A percentile compares a stretch with the other conserved stretches of the same genome.
Conservation (phyloP, 2,329 filamentous ascomycete species). For the Chaetomiaceae sp. region DNA sequence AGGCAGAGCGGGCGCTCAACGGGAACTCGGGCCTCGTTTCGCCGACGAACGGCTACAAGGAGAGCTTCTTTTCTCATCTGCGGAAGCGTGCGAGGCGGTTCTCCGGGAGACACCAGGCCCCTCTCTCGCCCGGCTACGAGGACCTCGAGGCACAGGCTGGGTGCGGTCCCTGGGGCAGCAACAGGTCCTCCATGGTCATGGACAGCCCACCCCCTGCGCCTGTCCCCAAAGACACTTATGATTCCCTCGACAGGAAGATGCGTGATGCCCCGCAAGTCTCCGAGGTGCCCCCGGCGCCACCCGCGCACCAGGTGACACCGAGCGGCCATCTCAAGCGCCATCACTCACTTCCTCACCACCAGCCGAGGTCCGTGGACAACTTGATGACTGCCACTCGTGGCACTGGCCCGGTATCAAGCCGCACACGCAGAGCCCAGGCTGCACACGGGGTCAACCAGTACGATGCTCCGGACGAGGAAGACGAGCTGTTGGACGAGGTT, state of each 20-base stretch:
- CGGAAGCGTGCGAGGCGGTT: constrained; percentile 88
- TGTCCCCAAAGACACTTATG: constrained; percentile 51
- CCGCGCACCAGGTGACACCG: constrained; percentile 47
- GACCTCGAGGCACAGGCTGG: constrained; percentile 91
- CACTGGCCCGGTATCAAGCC: constrained; percentile 63
- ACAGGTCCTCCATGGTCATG: constrained; percentile 76
- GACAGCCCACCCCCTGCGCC: constrained; percentile 51
- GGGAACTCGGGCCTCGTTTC: constrained; percentile 72
- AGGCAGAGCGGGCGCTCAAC: constrained; percentile 85
- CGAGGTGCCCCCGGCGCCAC: constrained; percentile 47
- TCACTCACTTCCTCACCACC: constrained; percentile 59
- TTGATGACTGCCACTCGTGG: constrained; percentile 50
- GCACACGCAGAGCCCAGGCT: constrained; percentile 74
- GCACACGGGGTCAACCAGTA: constrained; percentile 75
- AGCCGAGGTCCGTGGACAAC: constrained; percentile 60
- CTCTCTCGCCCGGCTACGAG: constrained; percentile 72
- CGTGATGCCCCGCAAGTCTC: constrained; percentile 49
- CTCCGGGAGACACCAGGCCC: constrained; percentile 82
- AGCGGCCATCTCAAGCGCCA: constrained; percentile 57
- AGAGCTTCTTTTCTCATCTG: constrained; percentile 97
- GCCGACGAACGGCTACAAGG: constrained; percentile 74
- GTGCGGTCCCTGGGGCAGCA: constrained; percentile 82
- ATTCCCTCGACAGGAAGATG: constrained; percentile 56
- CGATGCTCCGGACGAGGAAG: constrained; percentile 92
- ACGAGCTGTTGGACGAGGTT: constrained; percentile 89